phyloP scores from a whole-genome alignment of 805 yeast genomes.

The Saccharomyces paradoxus region DNA sequence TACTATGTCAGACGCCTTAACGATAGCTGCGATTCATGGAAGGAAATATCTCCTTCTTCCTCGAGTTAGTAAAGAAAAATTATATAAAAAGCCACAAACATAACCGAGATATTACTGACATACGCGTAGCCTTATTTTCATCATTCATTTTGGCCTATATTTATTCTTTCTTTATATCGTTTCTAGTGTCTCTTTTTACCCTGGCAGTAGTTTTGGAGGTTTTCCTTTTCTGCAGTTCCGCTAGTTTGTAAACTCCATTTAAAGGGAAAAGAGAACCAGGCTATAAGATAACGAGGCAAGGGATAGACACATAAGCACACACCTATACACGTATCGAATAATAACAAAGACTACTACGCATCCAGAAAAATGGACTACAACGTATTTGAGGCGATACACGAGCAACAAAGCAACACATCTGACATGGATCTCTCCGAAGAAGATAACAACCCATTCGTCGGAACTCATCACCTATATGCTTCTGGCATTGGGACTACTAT shows the following conservation, averaged over 20 bases:
- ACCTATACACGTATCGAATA: not conserved
- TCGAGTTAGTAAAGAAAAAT: not conserved
- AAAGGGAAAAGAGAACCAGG: not conserved
- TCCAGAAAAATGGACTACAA: not conserved
- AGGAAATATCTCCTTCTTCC: not conserved
- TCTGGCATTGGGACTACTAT: slow-evolving; percentile 30
- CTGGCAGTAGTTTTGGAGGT: not conserved
- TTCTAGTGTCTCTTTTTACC: not conserved
- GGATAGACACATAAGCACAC: not conserved
- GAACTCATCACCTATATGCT: slow-evolving; percentile 32
- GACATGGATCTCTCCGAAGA: slow-evolving; percentile 17
- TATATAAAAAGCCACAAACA: not conserved
- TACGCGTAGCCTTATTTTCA: not conserved
- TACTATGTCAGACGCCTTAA: slow-evolving; percentile 30
- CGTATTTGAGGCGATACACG: not conserved
- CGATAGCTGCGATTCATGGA: slow-evolving; percentile 11
- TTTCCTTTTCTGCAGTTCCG: not conserved
- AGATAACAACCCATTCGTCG: slow-evolving; percentile 34
- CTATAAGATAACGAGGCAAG: not conserved
- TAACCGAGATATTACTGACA: not conserved
- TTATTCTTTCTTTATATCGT: not conserved
- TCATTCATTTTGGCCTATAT: not conserved
- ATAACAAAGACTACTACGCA: not conserved
- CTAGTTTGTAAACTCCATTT: not conserved
- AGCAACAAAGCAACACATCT: not conserved